Conservation (phyloP, 768 basidiomycete genomes). For the Fomitopsis pulvina region DNA sequence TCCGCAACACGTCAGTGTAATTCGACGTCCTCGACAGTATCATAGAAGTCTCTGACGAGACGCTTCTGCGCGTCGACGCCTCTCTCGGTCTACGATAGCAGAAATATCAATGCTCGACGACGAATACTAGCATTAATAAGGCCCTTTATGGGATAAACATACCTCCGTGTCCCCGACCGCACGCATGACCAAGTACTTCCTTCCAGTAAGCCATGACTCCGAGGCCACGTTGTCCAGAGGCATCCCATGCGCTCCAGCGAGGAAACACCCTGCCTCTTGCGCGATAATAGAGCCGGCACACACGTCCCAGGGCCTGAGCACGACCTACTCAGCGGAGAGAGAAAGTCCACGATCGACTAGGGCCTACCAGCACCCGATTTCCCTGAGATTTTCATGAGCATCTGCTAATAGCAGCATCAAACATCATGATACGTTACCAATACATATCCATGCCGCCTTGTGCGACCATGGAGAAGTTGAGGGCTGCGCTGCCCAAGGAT, state of each 20-base stretch:
- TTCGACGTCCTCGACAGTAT: constrained; percentile 67
- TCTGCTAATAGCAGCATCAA: no score
- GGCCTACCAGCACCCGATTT: constrained; percentile 68
- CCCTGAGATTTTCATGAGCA: no score
- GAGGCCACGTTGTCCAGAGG: constrained; percentile 45
- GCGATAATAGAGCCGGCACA: constrained; percentile 89
- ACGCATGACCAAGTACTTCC: constrained; percentile 77
- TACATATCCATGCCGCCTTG: constrained; percentile 85
- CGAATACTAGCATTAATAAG: background rate
- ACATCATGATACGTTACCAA: constrained; percentile 54
- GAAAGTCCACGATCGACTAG: background rate
- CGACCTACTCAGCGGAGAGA: background rate
- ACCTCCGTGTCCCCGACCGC: constrained; percentile 57
- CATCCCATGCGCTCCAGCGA: constrained; percentile 58
- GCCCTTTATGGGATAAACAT: constrained; percentile 18
- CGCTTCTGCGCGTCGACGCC: constrained; percentile 67
- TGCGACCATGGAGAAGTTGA: constrained; percentile 81
- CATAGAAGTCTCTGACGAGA: constrained; percentile 81
- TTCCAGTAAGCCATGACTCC: constrained; percentile 64
- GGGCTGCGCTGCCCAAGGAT: constrained; percentile 76
- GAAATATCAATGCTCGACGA: background rate
- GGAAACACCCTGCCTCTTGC: constrained; percentile 79
- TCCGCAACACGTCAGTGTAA: constrained; percentile 24
- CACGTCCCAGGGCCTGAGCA: constrained; percentile 73
- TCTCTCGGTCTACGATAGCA: constrained; percentile 42